Conservation (phyloP, 2,329 filamentous ascomycete genomes). For the Sclerotinia nivalis region DNA sequence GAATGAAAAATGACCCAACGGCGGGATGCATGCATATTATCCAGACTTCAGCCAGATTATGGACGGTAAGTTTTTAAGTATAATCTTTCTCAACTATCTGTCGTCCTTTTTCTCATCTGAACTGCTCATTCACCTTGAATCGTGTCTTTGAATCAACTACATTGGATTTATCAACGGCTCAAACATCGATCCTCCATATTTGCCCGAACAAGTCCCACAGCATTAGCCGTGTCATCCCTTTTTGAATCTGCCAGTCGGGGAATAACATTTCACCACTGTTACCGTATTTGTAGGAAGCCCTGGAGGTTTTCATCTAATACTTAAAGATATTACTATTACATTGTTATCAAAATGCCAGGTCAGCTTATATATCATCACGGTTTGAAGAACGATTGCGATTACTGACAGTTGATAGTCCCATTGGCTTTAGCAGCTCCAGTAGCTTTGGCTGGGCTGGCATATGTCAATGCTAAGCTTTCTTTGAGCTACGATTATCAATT, state of each 20-base stretch:
- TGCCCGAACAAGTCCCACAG: neutral
- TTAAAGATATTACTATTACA: neutral
- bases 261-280: neutral
- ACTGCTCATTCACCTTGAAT: neutral
- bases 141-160: neutral
- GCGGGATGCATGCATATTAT: conserved; percentile 6
- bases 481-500: conserved; percentile 66
- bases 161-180: neutral
- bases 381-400: neutral
- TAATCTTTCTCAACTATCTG: neutral
- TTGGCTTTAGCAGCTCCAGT: conserved; percentile 59
- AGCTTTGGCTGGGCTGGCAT: conserved; percentile 67
- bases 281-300: neutral
- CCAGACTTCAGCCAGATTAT: neutral
- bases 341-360: conserved; percentile 34
- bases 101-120: neutral
- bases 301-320: neutral
- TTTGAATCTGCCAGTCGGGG: neutral
- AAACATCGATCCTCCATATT: neutral
- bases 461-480: conserved; percentile 71
- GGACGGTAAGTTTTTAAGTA: neutral
- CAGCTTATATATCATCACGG: conserved; percentile 6
- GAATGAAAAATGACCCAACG: neutral
- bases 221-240: neutral
- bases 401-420: conserved; percentile 47